Evolutionary conservation across 2,329 filamentous ascomycete species (phyloP).

Genomic region (Verticillium longisporum): DNA sequence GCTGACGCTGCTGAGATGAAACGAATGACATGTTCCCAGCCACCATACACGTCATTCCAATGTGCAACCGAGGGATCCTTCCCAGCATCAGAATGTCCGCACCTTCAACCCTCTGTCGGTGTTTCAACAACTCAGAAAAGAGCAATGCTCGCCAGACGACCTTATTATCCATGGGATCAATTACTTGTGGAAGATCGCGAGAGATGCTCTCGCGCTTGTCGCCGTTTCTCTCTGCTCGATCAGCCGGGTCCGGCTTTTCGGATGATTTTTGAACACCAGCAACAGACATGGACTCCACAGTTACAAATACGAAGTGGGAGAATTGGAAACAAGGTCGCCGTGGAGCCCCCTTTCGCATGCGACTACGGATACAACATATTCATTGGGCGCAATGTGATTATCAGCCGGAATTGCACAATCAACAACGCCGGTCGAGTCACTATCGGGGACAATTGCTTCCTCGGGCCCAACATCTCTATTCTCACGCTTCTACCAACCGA

Average conservation of each 20-base stretch:
- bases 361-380: slow-evolving; percentile 95
- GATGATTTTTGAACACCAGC: neutral
- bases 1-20: neutral
- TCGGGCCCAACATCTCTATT: slow-evolving; percentile 50
- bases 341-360: slow-evolving; percentile 56
- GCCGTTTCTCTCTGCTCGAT: neutral
- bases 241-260: neutral
- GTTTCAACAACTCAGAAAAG: neutral
- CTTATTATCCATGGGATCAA: neutral
- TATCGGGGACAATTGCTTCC: slow-evolving; percentile 70
- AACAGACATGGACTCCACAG: neutral
- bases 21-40: neutral
- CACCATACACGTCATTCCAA: neutral
- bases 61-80: neutral
- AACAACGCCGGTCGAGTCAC: slow-evolving; percentile 78
- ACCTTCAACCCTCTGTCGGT: neutral
- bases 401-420: slow-evolving; percentile 78
- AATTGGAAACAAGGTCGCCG: neutral
- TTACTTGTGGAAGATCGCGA: neutral
- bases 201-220: neutral
- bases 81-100: neutral
- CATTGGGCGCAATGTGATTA: slow-evolving; percentile 76
- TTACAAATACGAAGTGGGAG: neutral
- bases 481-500: neutral
- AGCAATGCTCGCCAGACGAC: neutral